A percentile compares a stretch with the other conserved stretches of the same genome.
Evolutionary conservation across 495 filamentous ascomycete genomes (phyloP).

Genomic region (Viridothelium virens): DNA sequence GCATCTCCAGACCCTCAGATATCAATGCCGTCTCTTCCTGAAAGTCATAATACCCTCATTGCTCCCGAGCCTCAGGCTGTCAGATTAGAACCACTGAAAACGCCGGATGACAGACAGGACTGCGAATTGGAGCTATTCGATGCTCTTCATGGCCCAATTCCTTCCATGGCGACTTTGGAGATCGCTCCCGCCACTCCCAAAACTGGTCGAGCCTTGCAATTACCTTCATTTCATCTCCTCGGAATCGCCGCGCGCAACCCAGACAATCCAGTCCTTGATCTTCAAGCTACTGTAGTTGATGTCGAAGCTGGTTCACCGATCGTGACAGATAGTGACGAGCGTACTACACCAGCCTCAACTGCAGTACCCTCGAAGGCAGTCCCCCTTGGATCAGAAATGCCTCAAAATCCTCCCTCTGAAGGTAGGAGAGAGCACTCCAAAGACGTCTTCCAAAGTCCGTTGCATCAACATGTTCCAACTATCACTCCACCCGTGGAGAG

Average conservation of each 20-base stretch:
- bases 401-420: background rate
- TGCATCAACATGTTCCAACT: constrained; percentile 22
- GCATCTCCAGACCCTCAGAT: background rate
- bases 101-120: background rate
- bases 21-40: background rate
- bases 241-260: constrained; percentile 35
- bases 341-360: constrained; percentile 14
- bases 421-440: constrained; percentile 7
- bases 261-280: constrained; percentile 19
- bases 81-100: constrained; percentile 1
- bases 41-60: background rate
- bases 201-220: constrained; percentile 25
- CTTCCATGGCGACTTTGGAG: background rate
- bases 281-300: background rate
- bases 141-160: background rate
- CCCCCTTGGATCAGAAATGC: background rate
- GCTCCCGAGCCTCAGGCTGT: background rate
- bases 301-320: constrained; percentile 24
- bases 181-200: constrained; percentile 16
- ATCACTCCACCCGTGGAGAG: constrained; percentile 32
- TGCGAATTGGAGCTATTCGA: background rate
- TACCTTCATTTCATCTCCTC: constrained; percentile 34
- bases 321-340: constrained; percentile 24
- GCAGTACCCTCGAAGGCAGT: background rate
- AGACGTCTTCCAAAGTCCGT: constrained; percentile 13